Evolutionary conservation across 306 rosid species (phyloP).

Genomic region (Cucumis melo): DNA sequence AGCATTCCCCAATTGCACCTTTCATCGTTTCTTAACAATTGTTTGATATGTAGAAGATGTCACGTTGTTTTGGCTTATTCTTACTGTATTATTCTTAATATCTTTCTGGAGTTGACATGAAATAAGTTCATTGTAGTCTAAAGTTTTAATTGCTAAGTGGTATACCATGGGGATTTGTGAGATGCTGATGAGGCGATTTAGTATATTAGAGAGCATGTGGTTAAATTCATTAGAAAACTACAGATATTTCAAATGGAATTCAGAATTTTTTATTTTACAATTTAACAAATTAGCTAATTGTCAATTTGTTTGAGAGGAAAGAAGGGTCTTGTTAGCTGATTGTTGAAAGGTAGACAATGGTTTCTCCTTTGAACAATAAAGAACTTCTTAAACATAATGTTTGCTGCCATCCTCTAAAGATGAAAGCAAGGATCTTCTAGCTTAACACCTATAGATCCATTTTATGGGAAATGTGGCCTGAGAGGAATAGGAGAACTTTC

Average conservation of each 20-base stretch:
- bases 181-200: neutral
- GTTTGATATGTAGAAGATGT: neutral
- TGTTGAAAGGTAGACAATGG: neutral
- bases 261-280: neutral
- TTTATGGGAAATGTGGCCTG: neutral
- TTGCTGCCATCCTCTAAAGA: neutral
- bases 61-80: neutral
- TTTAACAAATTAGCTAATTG: neutral
- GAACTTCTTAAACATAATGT: neutral
- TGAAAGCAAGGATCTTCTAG: neutral
- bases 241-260: neutral
- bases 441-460: neutral
- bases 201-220: neutral
- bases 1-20: neutral
- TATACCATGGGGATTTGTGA: neutral
- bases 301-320: neutral
- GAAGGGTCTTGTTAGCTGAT: neutral
- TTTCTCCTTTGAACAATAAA: neutral
- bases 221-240: neutral
- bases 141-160: neutral
- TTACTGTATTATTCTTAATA: neutral
- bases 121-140: neutral
- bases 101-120: neutral
- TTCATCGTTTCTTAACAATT: neutral
- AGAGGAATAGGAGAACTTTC: neutral